Base-by-base conservation (phyloP, 345 rosid species). In the Rhizophora apiculata region DNA sequence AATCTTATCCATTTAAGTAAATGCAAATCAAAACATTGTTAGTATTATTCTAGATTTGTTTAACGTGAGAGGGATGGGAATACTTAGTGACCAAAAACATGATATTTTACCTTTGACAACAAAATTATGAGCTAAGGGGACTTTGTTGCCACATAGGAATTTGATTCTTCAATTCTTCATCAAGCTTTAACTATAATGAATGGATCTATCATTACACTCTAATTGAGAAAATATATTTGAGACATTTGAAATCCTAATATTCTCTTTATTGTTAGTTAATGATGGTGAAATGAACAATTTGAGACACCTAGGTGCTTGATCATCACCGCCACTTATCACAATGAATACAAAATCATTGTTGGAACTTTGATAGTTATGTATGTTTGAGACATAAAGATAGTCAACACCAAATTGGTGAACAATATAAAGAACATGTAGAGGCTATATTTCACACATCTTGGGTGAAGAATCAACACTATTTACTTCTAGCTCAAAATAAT, bases 251-350 rank as follows among this genome's bases (percentile, higher is more conserved):
- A 21, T 64, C 68, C 29, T 20, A 70, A 60, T 52, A 24, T 73
- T 62, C 29, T 71, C 75, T 76, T 27, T 19, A 31, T 31, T 32
- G 71, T 61, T 73, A 1, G 39, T 48, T 8, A 78, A 55, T 37
- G 60, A 66, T 7, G 46, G 46, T 43, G 77, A 76, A 60, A 85
- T 27, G 68, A 77, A 62, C 51, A 90, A 85, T 74, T 65, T 77
- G 68, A 88, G 83, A 81, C 80, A 84, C 73, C 78, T 76, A 82
- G 92, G 86, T 72, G 94, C 92, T 81, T 95, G 99, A 76, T 95
- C 99, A 82, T 95, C 99, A 39, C 97, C 99, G n/a, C 99, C 99
- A 5, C 96, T 95, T 58, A 88, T 74, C 49, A 90, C 70, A 80
- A 68, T 72, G 65, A 82, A 88, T 61, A 69, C 62, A 72, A 83